Evolutionary conservation across 345 rosid genomes (phyloP).

Genomic region (Orychophragmus violaceus): DNA sequence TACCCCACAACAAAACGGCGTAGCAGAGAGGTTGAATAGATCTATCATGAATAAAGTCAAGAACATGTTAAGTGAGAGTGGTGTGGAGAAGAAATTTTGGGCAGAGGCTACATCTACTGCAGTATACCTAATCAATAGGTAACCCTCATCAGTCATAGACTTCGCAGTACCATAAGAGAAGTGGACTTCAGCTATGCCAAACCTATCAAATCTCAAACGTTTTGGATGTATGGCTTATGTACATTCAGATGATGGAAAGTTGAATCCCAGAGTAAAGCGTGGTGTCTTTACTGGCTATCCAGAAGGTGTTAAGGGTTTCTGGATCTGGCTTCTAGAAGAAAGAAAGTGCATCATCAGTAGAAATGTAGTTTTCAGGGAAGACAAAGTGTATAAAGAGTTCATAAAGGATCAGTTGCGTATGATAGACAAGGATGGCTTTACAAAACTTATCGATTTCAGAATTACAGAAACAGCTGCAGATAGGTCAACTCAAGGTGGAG

Average conservation of each 20-base stretch:
- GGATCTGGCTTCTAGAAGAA: background rate
- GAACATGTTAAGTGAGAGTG: background rate
- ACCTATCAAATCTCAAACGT: background rate
- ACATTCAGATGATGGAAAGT: background rate
- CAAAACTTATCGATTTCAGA: too few species aligned
- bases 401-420: too few species aligned
- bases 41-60: background rate
- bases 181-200: background rate
- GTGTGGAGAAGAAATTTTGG: background rate
- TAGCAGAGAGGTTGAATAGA: background rate
- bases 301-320: background rate
- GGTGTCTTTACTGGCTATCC: background rate
- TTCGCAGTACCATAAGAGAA: background rate
- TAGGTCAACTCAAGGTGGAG: too few species aligned
- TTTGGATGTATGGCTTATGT: background rate
- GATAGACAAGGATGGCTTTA: too few species aligned
- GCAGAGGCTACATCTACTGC: background rate
- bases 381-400: background rate
- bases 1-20: background rate
- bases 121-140: background rate
- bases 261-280: background rate
- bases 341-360: background rate
- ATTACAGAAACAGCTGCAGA: too few species aligned
- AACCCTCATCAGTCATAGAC: background rate
- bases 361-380: background rate